Evolutionary conservation across 345 rosid species (phyloP), one percentile per base, ranked within the genome.

Genomic region (Odontarrhena argentea): DNA sequence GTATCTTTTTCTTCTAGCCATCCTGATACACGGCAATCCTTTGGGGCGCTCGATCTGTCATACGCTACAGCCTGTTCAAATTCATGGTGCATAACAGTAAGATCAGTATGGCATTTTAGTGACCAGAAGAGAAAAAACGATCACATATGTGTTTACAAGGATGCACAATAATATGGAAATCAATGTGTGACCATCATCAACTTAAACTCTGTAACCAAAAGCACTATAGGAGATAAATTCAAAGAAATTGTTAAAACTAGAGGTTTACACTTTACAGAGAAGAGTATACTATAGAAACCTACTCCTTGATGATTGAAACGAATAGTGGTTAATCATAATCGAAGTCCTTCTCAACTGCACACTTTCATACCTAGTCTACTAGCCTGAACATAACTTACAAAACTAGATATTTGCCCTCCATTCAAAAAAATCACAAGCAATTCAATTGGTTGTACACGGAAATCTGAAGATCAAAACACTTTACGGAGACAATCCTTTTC

Each of bases 11-110:
- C 87, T 63, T 77, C 85, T 67, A 83, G 69, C 99, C 97, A 91
- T 67, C 99, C 97, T 53, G 91, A 84, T 56, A 88, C 81, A 41
- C 89, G 84, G 38, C 96, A 88, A 60, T 94, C 86, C 86, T 87
- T 94, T 12, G 97, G 97, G 47, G 99, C 97, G 70, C 93, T 91
- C 22, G 96, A 80, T 66, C 96, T 79, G 65, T 94, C 96, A 62
- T 80, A 94, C 1, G 97, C 97, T 14, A 91, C 97, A 53, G 84
- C 84, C 99, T 91, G 91, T 61, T 34, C 66, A 0, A 60, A 41
- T 36, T 45, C 32, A 66, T 12, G 54, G 50, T 15, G 63, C 58
- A 48, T n/a, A 74, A 59, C n/a, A 28, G 6, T 57, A 38, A 30
- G 8, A 57, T 64, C 46, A 63, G 48, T 52, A 61, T 24, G 2